Conservation (phyloP, 2,329 filamentous ascomycete species). For the Pseudogymnoascus sp. region DNA sequence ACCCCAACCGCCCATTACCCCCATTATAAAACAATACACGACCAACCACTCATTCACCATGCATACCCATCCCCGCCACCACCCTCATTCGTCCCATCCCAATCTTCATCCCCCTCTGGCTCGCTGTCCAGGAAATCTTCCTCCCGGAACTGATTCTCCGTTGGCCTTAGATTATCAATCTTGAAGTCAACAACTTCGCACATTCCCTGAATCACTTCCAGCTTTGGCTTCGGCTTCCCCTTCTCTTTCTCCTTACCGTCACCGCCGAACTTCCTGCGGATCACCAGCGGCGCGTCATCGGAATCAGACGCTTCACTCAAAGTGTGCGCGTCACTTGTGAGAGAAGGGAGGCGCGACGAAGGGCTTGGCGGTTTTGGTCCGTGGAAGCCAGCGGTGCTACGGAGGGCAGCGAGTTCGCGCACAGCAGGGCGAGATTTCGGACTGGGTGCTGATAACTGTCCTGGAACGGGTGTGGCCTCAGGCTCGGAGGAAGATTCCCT, state of each 20-base stretch:
- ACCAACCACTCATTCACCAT: constrained; percentile 5
- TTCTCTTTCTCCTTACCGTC: constrained; percentile 21
- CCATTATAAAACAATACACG: background rate
- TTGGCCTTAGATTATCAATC: constrained; percentile 69
- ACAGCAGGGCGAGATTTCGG: constrained; percentile 13
- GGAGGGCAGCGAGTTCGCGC: constrained; percentile 24
- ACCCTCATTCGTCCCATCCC: constrained; percentile 30
- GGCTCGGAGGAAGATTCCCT: background rate
- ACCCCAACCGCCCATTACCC: background rate
- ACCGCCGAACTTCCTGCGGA: constrained; percentile 15
- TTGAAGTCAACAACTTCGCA: constrained; percentile 63
- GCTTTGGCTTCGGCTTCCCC: constrained; percentile 30
- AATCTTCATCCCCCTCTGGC: constrained; percentile 47
- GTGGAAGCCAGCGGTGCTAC: constrained; percentile 24
- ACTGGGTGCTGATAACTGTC: constrained; percentile 5
- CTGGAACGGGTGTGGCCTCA: background rate
- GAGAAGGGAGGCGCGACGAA: background rate
- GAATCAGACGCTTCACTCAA: constrained; percentile 12
- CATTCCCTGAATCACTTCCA: constrained; percentile 52
- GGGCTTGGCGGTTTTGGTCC: constrained; percentile 9
- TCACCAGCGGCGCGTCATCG: constrained; percentile 12
- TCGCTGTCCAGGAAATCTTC: constrained; percentile 60
- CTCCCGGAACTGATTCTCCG: constrained; percentile 61
- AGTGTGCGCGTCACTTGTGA: background rate
- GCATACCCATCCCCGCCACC: constrained; percentile 4